These are phyloP conservation scores for Rhytidhysteron rufulum DNA, from an alignment of 2,329 filamentous ascomycete species.

Conservation along the genomic window DNA sequence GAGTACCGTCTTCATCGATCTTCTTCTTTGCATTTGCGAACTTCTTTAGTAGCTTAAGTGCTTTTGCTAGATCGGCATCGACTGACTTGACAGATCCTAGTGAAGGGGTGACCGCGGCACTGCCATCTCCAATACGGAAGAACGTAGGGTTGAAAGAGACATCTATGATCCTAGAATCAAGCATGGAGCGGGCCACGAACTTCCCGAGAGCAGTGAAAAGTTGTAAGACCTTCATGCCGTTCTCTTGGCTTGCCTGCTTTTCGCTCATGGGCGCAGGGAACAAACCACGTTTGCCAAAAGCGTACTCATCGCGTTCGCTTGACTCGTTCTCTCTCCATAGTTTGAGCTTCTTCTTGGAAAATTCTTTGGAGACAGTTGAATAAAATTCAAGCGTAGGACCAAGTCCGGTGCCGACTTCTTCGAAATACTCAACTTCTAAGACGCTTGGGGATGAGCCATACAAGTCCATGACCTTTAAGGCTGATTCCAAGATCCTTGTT, in stretches of 20 bases:
- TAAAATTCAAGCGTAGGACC: conserved; percentile 97
- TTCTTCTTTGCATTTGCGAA: conserved; percentile 79
- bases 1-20: conserved; percentile 67
- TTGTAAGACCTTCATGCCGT: conserved; percentile 82
- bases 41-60: conserved; percentile 80
- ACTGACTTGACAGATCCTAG: conserved; percentile 86
- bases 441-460: conserved; percentile 97
- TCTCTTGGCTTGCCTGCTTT: conserved; percentile 67
- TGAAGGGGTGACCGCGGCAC: conserved; percentile 68
- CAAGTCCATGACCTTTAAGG: conserved; percentile 97
- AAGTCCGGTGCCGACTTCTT: conserved; percentile 93
- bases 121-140: conserved; percentile 83
- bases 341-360: conserved; percentile 94
- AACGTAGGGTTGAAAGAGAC: conserved; percentile 97
- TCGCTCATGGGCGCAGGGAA: conserved; percentile 90
- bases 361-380: conserved; percentile 93
- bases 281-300: conserved; percentile 77
- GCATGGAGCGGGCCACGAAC: conserved; percentile 96
- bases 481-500: conserved; percentile 91
- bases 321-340: conserved; percentile 92
- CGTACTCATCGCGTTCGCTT: conserved; percentile 69
- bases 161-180: conserved; percentile 96
- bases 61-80: conserved; percentile 80
- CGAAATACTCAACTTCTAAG: conserved; percentile 96
- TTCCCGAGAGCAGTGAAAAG: conserved; percentile 93